Base-by-base conservation (phyloP, 306 rosid species). In the Ormosia emarginata region DNA sequence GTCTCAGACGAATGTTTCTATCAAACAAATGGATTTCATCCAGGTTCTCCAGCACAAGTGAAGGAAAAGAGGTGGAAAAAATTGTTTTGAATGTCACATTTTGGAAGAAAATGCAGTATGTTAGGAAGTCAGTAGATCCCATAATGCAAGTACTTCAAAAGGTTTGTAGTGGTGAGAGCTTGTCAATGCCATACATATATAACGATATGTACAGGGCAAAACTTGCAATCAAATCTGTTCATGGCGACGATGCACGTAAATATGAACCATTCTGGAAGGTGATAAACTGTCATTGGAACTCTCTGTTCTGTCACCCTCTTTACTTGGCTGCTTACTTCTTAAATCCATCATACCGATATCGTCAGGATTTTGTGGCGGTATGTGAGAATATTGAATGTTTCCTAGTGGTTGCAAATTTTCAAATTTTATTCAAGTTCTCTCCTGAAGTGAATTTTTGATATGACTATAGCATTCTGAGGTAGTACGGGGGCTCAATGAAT, bases 261-360 rank as follows among this genome's bases (percentile, higher is more conserved):
- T 95, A 88, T 82, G 97, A 87, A 74, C 93, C 95, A 17, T 93
- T 93, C 92, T 93, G 93, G 95, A 88, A 88, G 83, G 98, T 85
- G 76, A 92, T 95, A 75, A 97, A 95, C 67, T 86, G 63, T 67
- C 95, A 91, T 71, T 89, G 97, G 93, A 92, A 85, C 80, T 90
- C 92, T 30, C 81, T 87, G 78, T 94, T 91, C 84, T 87, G 86
- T 90, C 99, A 95, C 77, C 97, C 98, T 49, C 90, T 93, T 71
- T 92, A 88, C 81, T 79, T 89, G 92, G 98, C 98, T 86, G 98
- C 97, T n/a, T 87, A 90, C 90, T 95, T 89, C 92, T 84, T 95
- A 78, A 95, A 95, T 79, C 98, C 98, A 63, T 90, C 98, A n/a
- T 92, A 90, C 84, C 85, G 97, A 72, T 91, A 91, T 90, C 94